These are phyloP conservation scores for Potentilla sterilis DNA, from an alignment of 306 rosid genomes.

Conservation along the genomic window DNA sequence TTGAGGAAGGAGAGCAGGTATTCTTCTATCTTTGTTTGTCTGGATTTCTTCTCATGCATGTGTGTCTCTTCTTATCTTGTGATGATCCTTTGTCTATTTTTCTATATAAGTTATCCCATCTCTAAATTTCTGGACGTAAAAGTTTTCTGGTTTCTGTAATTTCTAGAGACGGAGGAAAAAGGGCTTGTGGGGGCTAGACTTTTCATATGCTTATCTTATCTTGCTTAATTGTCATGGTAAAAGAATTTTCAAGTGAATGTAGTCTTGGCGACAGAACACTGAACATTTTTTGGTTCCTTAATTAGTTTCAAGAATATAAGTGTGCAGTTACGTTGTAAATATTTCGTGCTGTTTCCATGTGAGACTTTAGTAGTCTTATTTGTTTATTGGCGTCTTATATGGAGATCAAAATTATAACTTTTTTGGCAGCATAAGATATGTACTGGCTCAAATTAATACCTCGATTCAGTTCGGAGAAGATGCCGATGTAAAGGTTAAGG, in stretches of 20 bases:
- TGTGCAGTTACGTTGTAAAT: neutral
- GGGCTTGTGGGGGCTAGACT: neutral
- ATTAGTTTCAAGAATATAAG: too few relatives aligned
- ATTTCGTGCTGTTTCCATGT: neutral
- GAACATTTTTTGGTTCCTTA: too few relatives aligned
- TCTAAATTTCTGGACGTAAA: neutral
- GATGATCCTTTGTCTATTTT: neutral
- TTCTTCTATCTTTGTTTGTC: neutral
- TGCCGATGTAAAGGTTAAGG: slow-evolving; percentile 25
- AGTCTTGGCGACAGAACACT: neutral
- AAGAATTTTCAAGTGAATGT: neutral
- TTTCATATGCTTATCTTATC: neutral
- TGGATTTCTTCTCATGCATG: neutral
- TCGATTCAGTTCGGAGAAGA: slow-evolving; percentile 18
- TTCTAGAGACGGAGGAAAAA: too few relatives aligned
- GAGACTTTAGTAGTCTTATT: neutral
- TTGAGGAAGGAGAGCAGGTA: slow-evolving; percentile 89
- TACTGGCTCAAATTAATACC: slow-evolving; percentile 17
- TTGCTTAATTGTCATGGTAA: too few relatives aligned
- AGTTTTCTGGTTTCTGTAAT: neutral
- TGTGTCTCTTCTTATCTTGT: neutral
- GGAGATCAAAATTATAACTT: neutral
- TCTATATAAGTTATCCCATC: neutral
- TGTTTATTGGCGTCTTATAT: neutral
- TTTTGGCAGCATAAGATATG: slow-evolving; percentile 14